Percentiles rank a stretch among this genome's conserved stretches.
These are phyloP conservation scores for Monosporascus sp. DNA, from an alignment of 2,329 filamentous ascomycete genomes.

Conservation along the genomic window DNA sequence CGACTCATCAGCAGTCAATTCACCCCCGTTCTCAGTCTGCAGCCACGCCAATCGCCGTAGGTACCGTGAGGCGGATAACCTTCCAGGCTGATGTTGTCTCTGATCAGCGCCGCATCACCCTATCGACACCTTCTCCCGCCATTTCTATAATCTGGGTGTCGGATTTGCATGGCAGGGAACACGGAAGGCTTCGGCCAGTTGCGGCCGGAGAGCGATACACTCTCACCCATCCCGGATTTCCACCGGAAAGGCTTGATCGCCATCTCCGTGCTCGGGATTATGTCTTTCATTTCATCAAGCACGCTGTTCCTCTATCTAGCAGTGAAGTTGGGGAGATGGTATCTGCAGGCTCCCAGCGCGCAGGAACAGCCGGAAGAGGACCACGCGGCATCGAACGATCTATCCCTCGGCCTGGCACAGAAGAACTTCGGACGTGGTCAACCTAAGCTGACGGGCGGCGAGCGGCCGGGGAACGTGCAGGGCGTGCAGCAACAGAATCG, in stretches of 20 bases:
- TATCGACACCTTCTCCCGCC: neutral
- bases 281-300: constrained; percentile 31
- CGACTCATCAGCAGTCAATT: too few relatives aligned
- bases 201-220: constrained; percentile 13
- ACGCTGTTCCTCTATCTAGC: constrained; percentile 30
- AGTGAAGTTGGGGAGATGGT: constrained; percentile 32
- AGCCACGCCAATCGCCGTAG: too few relatives aligned
- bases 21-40: too few relatives aligned
- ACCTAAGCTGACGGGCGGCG: constrained; percentile 8
- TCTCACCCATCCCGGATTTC: constrained; percentile 30
- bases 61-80: too few relatives aligned
- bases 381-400: constrained; percentile 9
- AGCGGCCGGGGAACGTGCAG: constrained; percentile 1
- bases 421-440: constrained; percentile 10
- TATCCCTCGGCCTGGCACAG: constrained; percentile 13
- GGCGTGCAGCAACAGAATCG: neutral
- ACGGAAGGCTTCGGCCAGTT: neutral
- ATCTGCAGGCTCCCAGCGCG: constrained; percentile 15
- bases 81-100: neutral
- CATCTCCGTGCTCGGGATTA: constrained; percentile 31
- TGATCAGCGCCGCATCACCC: neutral
- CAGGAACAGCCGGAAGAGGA: constrained; percentile 10
- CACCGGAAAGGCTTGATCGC: constrained; percentile 32
- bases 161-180: neutral
- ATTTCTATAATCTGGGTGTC: neutral